Evolutionary conservation across 495 filamentous ascomycete genomes (phyloP), one percentile per base, ranked within the genome.

Genomic region (Emericellopsis terricola): DNA sequence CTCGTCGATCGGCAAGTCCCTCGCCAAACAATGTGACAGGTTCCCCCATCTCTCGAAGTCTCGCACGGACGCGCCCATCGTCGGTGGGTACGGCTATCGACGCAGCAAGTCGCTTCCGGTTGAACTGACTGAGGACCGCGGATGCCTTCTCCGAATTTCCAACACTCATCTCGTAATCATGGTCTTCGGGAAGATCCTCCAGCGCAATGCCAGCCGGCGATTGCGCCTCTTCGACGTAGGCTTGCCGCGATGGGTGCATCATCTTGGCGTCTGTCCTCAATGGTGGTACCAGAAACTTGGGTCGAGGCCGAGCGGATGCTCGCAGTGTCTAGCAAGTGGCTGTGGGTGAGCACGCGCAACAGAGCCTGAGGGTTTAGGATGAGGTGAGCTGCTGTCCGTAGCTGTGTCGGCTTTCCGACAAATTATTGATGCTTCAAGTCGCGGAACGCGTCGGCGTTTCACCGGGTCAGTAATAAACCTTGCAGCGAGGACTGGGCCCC

Each of bases 21-120:
- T 99, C 89, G 29, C 83, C 89, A 44, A 99, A 99, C 0, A 96
- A 65, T 4, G 91, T 99, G 36, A 96, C 77, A 2, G 89, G 91
- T 49, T 99, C 76, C 8, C 79, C 81, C 23, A 94, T 62, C 43
- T 86, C 76, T 44, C 91, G 76, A 34, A 96, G 59, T 23, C 73
- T 73, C 16, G 69, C 59, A 26, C 84, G 78, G 23, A 99, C 86
- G 41, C 78, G 73, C 18, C 67, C 78, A 62, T 99, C 91, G 45
- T 93, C 85, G 34, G 89, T 99, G 3, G 89, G 89, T 3, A 99
- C 91, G n/a, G 76, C 76, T 45, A 94, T 84, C 9, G 79, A 76
- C 8, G 86, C 86, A 4, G 83, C 86, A 48, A 79, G 67, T 41
- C 84, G 71, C 55, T 89, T 91, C 11, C 87, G 77, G 38, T 81